Evolutionary conservation across 2,329 filamentous ascomycete species (phyloP).

Genomic region (Venturia effusa): DNA sequence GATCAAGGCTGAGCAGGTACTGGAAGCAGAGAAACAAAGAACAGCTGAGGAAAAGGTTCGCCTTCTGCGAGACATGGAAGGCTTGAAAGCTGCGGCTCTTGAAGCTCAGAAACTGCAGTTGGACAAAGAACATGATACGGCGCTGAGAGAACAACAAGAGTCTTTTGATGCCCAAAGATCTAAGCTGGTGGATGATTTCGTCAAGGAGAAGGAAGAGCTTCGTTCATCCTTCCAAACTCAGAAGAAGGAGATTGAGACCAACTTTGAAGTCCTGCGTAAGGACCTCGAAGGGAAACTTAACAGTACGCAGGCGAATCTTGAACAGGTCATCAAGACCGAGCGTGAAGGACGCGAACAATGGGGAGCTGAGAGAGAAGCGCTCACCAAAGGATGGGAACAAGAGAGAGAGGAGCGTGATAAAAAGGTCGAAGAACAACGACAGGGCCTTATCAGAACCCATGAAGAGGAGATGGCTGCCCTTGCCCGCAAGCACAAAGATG

Average conservation of each 20-base stretch:
- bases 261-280: neutral
- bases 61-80: conserved; percentile 10
- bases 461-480: conserved; percentile 13
- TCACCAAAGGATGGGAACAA: conserved; percentile 32
- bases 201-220: conserved; percentile 26
- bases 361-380: conserved; percentile 29
- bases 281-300: conserved; percentile 5
- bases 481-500: conserved; percentile 27
- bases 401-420: conserved; percentile 41
- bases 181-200: conserved; percentile 27
- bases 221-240: neutral
- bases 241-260: conserved; percentile 5
- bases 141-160: conserved; percentile 28
- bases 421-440: conserved; percentile 39
- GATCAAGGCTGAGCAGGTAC: conserved; percentile 16
- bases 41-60: conserved; percentile 18
- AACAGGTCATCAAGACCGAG: conserved; percentile 6
- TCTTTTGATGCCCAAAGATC: conserved; percentile 37
- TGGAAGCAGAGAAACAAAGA: conserved; percentile 18
- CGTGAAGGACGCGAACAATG: conserved; percentile 30
- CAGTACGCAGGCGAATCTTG: neutral
- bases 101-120: conserved; percentile 23
- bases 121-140: conserved; percentile 25
- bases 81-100: conserved; percentile 13
- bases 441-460: conserved; percentile 29